These are phyloP conservation scores for Podospora didyma DNA, from an alignment of 495 filamentous ascomycete genomes.

Conservation along the genomic window DNA sequence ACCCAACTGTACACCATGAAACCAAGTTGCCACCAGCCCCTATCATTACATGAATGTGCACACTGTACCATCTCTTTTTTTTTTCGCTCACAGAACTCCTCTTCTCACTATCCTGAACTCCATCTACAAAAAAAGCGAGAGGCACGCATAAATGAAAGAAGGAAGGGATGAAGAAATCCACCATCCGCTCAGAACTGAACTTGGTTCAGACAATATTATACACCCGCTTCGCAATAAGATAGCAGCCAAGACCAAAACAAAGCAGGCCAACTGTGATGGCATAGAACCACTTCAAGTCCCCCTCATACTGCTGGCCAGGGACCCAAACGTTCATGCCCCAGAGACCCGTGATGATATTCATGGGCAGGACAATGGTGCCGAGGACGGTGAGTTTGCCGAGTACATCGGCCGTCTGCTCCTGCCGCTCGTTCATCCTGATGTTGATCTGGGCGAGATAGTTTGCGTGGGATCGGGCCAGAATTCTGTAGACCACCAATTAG, in stretches of 20 bases:
- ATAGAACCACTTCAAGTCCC: constrained; percentile 54
- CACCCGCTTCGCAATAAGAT: constrained; percentile 74
- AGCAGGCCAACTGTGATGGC: constrained; percentile 71
- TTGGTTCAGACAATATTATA: constrained; percentile 49
- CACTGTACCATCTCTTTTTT: no score
- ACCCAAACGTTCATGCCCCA: constrained; percentile 99
- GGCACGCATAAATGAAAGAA: neutral
- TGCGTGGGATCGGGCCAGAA: constrained; percentile 85
- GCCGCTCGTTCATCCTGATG: constrained; percentile 95
- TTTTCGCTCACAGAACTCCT: neutral
- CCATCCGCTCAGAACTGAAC: neutral
- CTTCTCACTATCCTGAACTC: neutral
- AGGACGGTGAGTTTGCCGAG: constrained; percentile 92
- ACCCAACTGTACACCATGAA: no score
- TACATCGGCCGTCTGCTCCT: constrained; percentile 92
- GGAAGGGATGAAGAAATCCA: neutral
- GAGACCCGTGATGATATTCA: constrained; percentile 97
- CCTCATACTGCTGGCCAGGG: constrained; percentile 70
- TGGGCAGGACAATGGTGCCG: constrained; percentile 92
- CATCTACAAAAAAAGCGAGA: neutral
- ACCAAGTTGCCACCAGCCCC: no score
- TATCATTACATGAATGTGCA: no score
- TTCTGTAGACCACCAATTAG: constrained; percentile 44
- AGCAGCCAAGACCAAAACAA: constrained; percentile 73
- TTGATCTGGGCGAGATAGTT: constrained; percentile 94